Conservation (phyloP, 768 basidiomycete genomes). For the Phaeolepiota aurea region DNA sequence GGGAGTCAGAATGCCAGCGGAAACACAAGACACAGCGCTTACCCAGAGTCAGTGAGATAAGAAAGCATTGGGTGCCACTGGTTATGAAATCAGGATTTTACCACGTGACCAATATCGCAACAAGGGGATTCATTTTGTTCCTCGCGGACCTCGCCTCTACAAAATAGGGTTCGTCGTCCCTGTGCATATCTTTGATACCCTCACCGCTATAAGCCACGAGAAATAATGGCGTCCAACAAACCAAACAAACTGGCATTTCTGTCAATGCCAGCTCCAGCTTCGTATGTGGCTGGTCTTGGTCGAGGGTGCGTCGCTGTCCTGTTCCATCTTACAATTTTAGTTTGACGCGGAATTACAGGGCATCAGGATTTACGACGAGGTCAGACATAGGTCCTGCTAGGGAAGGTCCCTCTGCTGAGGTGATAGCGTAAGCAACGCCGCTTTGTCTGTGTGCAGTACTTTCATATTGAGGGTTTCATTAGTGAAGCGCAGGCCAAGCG, state of each 20-base stretch:
- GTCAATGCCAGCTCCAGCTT: slow-evolving; percentile 90
- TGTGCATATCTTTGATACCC: too few relatives aligned
- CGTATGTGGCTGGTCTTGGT: slow-evolving; percentile 97
- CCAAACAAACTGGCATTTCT: slow-evolving; percentile 80
- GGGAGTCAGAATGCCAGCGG: too few relatives aligned
- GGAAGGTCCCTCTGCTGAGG: slow-evolving; percentile 89
- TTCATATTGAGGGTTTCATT: not conserved
- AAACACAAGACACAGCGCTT: too few relatives aligned
- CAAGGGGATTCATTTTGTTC: too few relatives aligned
- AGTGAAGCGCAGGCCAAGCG: slow-evolving; percentile 83
- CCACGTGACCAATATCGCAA: too few relatives aligned
- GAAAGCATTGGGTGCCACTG: too few relatives aligned
- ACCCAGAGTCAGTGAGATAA: too few relatives aligned
- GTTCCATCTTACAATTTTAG: not conserved
- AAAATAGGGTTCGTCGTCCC: too few relatives aligned
- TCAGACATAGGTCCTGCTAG: slow-evolving; percentile 98
- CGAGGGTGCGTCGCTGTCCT: slow-evolving; percentile 59
- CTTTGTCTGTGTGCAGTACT: not conserved
- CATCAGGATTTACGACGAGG: slow-evolving; percentile 95
- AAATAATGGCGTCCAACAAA: slow-evolving; percentile 36
- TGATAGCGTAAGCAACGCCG: slow-evolving; percentile 58
- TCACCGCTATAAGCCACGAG: too few relatives aligned
- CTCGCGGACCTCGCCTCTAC: too few relatives aligned
- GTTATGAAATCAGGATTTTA: too few relatives aligned
- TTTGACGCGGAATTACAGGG: slow-evolving; percentile 36